These are phyloP conservation scores for Aspergillus udagawae DNA, from an alignment of 2,329 filamentous ascomycete species.

Conservation along the genomic window DNA sequence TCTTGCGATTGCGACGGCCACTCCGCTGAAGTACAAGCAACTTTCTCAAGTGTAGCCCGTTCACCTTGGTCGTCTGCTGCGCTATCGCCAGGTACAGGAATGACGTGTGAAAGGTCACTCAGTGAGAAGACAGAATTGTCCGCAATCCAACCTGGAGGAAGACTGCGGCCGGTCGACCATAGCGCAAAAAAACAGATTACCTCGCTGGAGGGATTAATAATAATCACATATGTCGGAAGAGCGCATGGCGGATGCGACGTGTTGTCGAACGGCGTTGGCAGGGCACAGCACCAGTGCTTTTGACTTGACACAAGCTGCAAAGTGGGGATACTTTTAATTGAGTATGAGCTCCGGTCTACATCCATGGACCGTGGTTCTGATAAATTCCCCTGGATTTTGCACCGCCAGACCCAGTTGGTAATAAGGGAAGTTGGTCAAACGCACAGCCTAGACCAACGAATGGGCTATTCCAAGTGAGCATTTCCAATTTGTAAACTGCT, in stretches of 20 bases:
- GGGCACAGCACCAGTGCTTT: neutral
- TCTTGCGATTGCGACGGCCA: slow-evolving; percentile 36
- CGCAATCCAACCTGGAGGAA: slow-evolving; percentile 17
- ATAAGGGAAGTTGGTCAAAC: slow-evolving; percentile 56
- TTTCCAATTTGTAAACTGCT: neutral
- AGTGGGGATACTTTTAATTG: neutral
- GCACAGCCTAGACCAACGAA: slow-evolving; percentile 47
- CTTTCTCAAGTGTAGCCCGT: slow-evolving; percentile 24
- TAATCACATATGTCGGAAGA: neutral
- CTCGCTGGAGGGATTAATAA: neutral
- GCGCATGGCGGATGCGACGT: neutral
- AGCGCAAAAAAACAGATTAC: neutral
- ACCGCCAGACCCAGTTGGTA: slow-evolving; percentile 54
- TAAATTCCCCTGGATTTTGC: slow-evolving; percentile 52
- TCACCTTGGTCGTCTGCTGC: slow-evolving; percentile 41
- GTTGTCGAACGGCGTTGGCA: too few species aligned
- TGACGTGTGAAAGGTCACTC: slow-evolving; percentile 21
- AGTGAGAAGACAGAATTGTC: slow-evolving; percentile 11
- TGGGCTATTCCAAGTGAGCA: slow-evolving; percentile 13
- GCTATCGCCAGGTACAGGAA: slow-evolving; percentile 26
- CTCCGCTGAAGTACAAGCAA: slow-evolving; percentile 43
- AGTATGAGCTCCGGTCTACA: neutral
- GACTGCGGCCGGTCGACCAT: neutral
- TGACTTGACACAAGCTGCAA: neutral
- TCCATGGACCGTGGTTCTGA: slow-evolving; percentile 29